Conservation (phyloP, 208 protist species). For the Porcisia deanei region DNA sequence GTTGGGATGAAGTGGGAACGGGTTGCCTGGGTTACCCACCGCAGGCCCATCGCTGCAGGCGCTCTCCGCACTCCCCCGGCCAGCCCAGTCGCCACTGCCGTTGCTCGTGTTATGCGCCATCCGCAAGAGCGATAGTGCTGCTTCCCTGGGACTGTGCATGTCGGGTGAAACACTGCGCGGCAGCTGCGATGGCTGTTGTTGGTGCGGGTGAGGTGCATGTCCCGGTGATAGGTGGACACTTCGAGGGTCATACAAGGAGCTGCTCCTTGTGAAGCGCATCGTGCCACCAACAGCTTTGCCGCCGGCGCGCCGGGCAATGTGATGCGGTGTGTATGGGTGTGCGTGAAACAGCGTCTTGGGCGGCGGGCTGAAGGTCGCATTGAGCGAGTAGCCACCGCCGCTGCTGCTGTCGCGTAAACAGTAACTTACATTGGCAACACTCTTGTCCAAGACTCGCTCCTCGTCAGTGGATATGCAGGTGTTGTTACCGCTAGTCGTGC, state of each 20-base stretch:
- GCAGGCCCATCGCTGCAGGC: slow-evolving; percentile 1
- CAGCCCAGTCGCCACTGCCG: slow-evolving; percentile 1
- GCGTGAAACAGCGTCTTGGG: slow-evolving; percentile 4
- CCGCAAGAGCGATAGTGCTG: slow-evolving; percentile 26
- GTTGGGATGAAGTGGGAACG: neutral
- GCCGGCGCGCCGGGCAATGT: neutral
- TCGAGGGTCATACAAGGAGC: slow-evolving; percentile 15
- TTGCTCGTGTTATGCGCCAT: slow-evolving; percentile 14
- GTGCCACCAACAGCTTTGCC: neutral
- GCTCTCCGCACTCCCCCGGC: neutral
- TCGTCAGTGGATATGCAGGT: slow-evolving; percentile 4
- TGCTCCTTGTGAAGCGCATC: slow-evolving; percentile 4
- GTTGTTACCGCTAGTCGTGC: neutral
- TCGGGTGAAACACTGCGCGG: slow-evolving; percentile 20
- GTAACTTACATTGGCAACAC: slow-evolving; percentile 14
- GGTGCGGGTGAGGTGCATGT: slow-evolving; percentile 3
- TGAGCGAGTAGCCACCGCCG: slow-evolving; percentile 15
- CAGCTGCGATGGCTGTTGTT: slow-evolving; percentile 6
- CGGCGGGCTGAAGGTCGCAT: slow-evolving; percentile 17
- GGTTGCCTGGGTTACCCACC: neutral
- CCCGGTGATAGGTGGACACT: neutral
- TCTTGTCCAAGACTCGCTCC: slow-evolving; percentile 14
- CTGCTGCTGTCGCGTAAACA: neutral
- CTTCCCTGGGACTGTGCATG: slow-evolving; percentile 15
- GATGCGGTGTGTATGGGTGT: neutral